Evolutionary conservation across 1,284 basidiomycete species (phyloP).

Genomic region (Ustilago bromivora): DNA sequence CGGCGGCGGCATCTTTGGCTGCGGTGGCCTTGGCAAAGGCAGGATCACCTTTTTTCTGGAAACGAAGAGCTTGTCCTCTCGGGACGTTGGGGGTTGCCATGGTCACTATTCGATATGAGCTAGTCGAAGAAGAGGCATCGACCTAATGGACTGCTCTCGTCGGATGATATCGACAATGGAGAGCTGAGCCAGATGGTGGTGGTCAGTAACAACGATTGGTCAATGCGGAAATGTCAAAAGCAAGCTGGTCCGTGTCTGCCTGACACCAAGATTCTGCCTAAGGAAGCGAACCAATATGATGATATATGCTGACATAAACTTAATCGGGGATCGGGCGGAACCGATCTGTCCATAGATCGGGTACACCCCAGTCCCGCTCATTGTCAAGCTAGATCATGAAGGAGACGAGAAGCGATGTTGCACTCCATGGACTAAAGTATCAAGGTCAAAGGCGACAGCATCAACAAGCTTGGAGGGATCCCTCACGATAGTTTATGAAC

Average conservation of each 20-base stretch:
- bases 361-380: too few species aligned
- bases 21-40: constrained; percentile 35
- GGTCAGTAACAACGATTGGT: constrained; percentile 3
- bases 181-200: background rate
- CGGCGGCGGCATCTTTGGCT: constrained; percentile 39
- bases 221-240: background rate
- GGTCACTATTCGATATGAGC: constrained; percentile 1
- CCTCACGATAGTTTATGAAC: background rate
- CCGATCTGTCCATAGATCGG: too few species aligned
- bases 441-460: background rate
- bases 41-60: constrained; percentile 37
- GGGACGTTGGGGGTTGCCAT: constrained; percentile 33
- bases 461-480: background rate
- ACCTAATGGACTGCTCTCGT: constrained; percentile 1
- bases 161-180: background rate
- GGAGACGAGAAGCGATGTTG: background rate
- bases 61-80: constrained; percentile 41
- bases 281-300: background rate
- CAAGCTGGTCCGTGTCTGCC: constrained; percentile 1
- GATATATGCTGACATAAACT: too few species aligned
- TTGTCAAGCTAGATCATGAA: background rate
- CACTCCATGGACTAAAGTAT: background rate
- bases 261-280: background rate
- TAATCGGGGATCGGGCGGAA: too few species aligned
- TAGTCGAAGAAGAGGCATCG: background rate